phyloP scores from a whole-genome alignment of 2,329 filamentous ascomycete genomes.

The Macroventuria anomochaeta region DNA sequence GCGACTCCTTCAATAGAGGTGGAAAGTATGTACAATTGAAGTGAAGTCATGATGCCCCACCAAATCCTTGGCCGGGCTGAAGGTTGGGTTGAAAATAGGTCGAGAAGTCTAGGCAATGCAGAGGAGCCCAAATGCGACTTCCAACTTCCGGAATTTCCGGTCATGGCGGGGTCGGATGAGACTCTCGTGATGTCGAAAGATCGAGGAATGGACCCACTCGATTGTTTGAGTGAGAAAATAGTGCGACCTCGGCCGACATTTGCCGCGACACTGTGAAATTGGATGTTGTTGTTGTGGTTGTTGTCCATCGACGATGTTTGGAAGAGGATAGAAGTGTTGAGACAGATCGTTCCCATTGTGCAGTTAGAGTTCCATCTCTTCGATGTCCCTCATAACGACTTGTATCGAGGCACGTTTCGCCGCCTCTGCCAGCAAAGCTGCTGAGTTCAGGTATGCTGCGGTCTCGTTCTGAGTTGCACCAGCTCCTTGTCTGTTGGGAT shows the following conservation, averaged over 20 bases:
- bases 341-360: not conserved
- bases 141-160: not conserved
- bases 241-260: slow-evolving; percentile 27
- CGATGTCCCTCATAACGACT: slow-evolving; percentile 84
- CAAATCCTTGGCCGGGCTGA: slow-evolving; percentile 5
- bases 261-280: slow-evolving; percentile 14
- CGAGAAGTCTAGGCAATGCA: slow-evolving; percentile 7
- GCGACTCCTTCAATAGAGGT: not conserved
- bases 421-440: slow-evolving; percentile 87
- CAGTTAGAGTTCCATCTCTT: slow-evolving; percentile 66
- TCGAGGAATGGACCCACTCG: slow-evolving; percentile 26
- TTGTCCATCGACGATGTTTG: too few species aligned
- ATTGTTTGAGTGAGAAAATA: slow-evolving; percentile 16
- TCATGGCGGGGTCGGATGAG: slow-evolving; percentile 17
- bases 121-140: slow-evolving; percentile 2
- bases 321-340: not conserved
- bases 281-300: not conserved
- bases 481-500: slow-evolving; percentile 43
- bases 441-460: slow-evolving; percentile 75
- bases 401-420: slow-evolving; percentile 93
- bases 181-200: slow-evolving; percentile 15
- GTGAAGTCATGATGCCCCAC: slow-evolving; percentile 12
- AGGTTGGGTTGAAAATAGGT: slow-evolving; percentile 3
- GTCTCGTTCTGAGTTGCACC: slow-evolving; percentile 54
- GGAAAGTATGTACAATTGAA: slow-evolving; percentile 10